Conservation (phyloP, 2,329 filamentous ascomycete species). For the Cadophora malorum region DNA sequence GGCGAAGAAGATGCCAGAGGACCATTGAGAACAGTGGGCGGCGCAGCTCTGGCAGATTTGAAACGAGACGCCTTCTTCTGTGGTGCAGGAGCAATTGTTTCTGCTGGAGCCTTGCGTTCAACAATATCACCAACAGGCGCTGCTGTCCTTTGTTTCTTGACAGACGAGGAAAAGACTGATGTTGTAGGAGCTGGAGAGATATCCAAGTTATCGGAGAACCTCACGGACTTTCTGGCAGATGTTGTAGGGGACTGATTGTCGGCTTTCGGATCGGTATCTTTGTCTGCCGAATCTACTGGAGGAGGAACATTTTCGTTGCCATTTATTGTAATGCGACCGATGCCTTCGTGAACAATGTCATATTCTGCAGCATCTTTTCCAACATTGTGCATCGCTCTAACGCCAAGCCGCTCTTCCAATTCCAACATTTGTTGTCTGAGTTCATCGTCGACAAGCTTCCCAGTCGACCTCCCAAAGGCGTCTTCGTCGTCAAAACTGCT, state of each 20-base stretch:
- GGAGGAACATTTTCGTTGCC: conserved; percentile 30
- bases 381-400: conserved; percentile 60
- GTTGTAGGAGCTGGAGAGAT: conserved; percentile 60
- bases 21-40: conserved; percentile 31
- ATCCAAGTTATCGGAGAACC: conserved; percentile 79
- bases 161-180: conserved; percentile 33
- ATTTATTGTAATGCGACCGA: conserved; percentile 62
- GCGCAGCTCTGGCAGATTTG: conserved; percentile 25
- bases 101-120: conserved; percentile 40
- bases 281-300: conserved; percentile 30
- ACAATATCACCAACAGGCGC: conserved; percentile 57
- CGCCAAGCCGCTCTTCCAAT: conserved; percentile 77
- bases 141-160: conserved; percentile 25
- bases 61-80: conserved; percentile 50
- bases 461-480: conserved; percentile 77
- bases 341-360: conserved; percentile 54
- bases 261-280: neutral
- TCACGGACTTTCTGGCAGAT: conserved; percentile 69
- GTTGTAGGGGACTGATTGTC: neutral
- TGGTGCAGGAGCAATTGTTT: conserved; percentile 36
- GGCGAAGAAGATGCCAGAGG: conserved; percentile 36
- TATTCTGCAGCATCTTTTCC: conserved; percentile 52
- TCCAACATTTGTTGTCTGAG: conserved; percentile 79
- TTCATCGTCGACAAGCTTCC: conserved; percentile 75
- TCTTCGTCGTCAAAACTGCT: conserved; percentile 65